A percentile compares a stretch with the other conserved stretches of the same genome.
Evolutionary conservation across 2,329 filamentous ascomycete species (phyloP).

Genomic region (Lecanicillium sp.): DNA sequence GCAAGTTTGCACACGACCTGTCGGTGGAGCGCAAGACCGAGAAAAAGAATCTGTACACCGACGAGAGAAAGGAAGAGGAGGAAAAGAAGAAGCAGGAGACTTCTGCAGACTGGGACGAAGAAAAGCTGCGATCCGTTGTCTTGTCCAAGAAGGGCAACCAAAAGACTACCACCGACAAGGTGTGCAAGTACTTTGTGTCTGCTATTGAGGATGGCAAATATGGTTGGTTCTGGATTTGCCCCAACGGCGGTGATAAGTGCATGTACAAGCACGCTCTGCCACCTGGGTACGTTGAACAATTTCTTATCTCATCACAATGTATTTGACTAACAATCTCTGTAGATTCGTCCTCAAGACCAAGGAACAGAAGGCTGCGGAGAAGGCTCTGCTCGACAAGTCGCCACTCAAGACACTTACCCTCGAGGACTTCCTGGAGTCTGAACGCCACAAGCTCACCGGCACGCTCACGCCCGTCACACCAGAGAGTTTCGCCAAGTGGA

Average conservation of each 20-base stretch:
- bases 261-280: constrained; percentile 97
- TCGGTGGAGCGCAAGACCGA: constrained; percentile 84
- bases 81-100: constrained; percentile 84
- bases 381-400: constrained; percentile 91
- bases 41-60: constrained; percentile 88
- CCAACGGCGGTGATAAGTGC: constrained; percentile 94
- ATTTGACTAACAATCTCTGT: constrained; percentile 22
- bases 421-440: constrained; percentile 94
- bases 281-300: constrained; percentile 71
- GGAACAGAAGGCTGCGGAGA: constrained; percentile 91
- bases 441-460: constrained; percentile 90
- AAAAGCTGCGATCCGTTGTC: constrained; percentile 85
- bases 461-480: constrained; percentile 88
- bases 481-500: constrained; percentile 94
- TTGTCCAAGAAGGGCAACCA: constrained; percentile 97
- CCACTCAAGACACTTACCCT: constrained; percentile 90
- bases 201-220: constrained; percentile 98
- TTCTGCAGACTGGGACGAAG: constrained; percentile 96
- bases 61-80: constrained; percentile 64
- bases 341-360: constrained; percentile 97
- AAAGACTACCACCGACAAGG: constrained; percentile 90
- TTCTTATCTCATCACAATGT: background rate
- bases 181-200: constrained; percentile 97
- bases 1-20: constrained; percentile 94
- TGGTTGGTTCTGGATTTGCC: constrained; percentile 98